Conservation (phyloP, 176 grass and related monocot genomes). For the Avena insularis region DNA sequence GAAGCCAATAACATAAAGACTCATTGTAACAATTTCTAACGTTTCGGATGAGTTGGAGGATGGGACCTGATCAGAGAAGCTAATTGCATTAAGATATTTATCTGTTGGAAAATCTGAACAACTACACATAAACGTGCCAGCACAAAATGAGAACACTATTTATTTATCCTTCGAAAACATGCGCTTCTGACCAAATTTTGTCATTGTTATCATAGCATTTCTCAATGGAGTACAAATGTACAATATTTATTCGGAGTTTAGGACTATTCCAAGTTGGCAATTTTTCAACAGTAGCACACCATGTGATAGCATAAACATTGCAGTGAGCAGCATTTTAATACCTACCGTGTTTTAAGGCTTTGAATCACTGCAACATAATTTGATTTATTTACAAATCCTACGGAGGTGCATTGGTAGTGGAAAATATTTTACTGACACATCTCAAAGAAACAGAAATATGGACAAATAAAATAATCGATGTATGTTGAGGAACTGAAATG, state of each 20-base stretch:
- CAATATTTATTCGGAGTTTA: not conserved
- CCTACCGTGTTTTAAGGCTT: not conserved
- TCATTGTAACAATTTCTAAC: not conserved
- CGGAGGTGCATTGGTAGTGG: not conserved
- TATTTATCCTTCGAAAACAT: not conserved
- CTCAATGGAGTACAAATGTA: not conserved
- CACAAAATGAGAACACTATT: constrained; percentile 10
- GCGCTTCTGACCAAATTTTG: not conserved
- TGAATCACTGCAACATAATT: not conserved
- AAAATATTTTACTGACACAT: not conserved
- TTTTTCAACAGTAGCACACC: not conserved
- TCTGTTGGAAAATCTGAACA: not conserved
- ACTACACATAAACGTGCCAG: not conserved
- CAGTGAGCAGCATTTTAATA: constrained; percentile 17
- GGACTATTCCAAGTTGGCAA: not conserved
- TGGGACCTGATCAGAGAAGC: not conserved
- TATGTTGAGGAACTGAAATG: constrained; percentile 12
- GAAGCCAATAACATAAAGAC: constrained; percentile 5
- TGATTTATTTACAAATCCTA: not conserved
- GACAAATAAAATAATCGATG: not conserved
- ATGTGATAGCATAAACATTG: constrained; percentile 19
- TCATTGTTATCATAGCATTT: not conserved
- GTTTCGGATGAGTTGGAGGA: not conserved
- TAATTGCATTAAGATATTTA: constrained; percentile 1
- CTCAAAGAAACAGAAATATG: not conserved